Evolutionary conservation across 768 basidiomycete species (phyloP), one percentile per base, ranked within the genome.

Genomic region (Phylloporus scabripes): DNA sequence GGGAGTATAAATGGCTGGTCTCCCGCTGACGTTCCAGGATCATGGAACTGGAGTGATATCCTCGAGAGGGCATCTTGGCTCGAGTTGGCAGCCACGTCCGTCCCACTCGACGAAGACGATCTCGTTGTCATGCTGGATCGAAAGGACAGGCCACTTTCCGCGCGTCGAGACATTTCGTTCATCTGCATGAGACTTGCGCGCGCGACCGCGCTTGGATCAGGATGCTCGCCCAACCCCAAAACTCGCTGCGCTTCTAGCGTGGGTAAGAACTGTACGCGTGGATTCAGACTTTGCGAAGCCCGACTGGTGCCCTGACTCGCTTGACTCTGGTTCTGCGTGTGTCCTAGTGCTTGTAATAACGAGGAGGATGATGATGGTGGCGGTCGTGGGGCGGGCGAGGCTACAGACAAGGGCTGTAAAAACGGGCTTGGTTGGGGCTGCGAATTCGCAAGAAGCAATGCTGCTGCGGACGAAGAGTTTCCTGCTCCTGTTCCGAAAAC

Each of bases 151-250:
- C 55, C 60, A 47, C 69, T 74, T 57, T 75, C 74, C 4, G 80
- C 83, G 23, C 83, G 75, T 45, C 83, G 71, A 38, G 84, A 85
- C 54, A 85, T 77, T 60, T 88, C 87, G 66, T 82, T 87, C 81
- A 90, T 85, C 63, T 87, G 85, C 57, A 80, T 73, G 50, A 89
- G 76, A 45, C 81, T 79, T 14, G 82, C 83, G 20, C 81, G 77
- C 4, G 83, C 85, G 40, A 87, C 51, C 34, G 60, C 76, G 31
- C 79, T 74, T n/a, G 71, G 67, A 57, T 79, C 80, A 10, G 72
- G 70, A 53, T 78, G 79, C 42, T 49, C 58, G 17, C 56, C 56
- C 1, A 67, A 55, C 34, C 74, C 70, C 49, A 77, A 66, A 48
- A 77, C 69, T 12, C 77, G 73, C 51, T 80, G 80, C 12, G 78